Conservation (phyloP, 2,329 filamentous ascomycete genomes). For the Hymenoscyphus fraxineus region DNA sequence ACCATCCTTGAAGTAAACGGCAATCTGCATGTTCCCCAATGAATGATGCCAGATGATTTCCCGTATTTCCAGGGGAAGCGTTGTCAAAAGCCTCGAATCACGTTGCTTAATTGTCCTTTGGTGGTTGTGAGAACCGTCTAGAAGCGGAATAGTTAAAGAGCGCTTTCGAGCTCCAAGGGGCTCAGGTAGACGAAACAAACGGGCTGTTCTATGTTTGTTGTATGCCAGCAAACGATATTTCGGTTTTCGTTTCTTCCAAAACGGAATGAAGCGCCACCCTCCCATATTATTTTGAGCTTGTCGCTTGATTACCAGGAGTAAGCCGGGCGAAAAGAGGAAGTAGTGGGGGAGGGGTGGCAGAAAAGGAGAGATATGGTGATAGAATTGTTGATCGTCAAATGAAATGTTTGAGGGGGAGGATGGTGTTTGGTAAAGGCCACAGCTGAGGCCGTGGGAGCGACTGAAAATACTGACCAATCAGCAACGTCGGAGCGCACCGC, state of each 20-base stretch:
- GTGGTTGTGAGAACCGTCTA: background rate
- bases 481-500: background rate
- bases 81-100: background rate
- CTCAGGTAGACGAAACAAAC: background rate
- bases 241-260: background rate
- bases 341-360: no score
- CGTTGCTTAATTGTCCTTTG: background rate
- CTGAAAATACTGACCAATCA: background rate
- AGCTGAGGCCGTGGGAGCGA: no score
- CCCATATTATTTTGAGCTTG: background rate
- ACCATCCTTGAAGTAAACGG: background rate
- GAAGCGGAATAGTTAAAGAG: background rate
- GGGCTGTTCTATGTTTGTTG: background rate
- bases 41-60: background rate
- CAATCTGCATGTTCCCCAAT: background rate
- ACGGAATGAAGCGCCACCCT: background rate
- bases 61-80: background rate
- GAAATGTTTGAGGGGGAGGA: background rate
- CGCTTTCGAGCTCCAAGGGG: background rate
- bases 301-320: no score
- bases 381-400: background rate
- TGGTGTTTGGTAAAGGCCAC: background rate
- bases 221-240: background rate
- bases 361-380: background rate
- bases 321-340: no score